Percentiles rank a stretch among this genome's conserved stretches.
Evolutionary conservation across 2,329 filamentous ascomycete species (phyloP).

Genomic region (Catunica adiposa): DNA sequence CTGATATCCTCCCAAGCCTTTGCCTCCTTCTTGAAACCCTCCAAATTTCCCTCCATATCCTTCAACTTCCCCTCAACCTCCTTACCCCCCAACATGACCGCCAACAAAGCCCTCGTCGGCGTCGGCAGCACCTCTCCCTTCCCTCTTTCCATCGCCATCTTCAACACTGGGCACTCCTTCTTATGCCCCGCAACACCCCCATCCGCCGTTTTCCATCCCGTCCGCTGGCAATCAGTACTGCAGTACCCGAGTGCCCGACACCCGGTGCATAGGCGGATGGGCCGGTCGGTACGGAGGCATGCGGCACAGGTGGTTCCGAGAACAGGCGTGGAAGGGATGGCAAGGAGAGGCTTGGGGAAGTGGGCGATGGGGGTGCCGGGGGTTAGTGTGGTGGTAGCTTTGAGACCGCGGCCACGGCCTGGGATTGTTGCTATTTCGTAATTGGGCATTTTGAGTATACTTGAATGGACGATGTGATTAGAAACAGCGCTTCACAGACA

Average conservation of each 20-base stretch:
- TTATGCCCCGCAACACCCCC: conserved; percentile 26
- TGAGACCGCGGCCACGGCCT: conserved; percentile 28
- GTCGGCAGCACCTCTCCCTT: conserved; percentile 30
- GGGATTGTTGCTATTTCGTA: conserved; percentile 2
- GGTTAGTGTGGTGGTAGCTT: conserved; percentile 25
- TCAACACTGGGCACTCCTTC: conserved; percentile 34
- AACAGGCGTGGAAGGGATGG: conserved; percentile 30
- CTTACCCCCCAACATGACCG: conserved; percentile 28
- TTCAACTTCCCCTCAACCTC: conserved; percentile 22
- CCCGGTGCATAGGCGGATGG: conserved; percentile 29
- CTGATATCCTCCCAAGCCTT: conserved; percentile 31
- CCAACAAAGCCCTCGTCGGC: conserved; percentile 36
- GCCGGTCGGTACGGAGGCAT: conserved; percentile 26
- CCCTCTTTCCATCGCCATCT: conserved; percentile 24
- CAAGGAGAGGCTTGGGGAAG: conserved; percentile 29
- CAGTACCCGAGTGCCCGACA: conserved; percentile 42
- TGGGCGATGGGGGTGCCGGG: conserved; percentile 31
- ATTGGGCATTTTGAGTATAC: conserved; percentile 3
- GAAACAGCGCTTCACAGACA: background rate
- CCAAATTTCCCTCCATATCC: conserved; percentile 31
- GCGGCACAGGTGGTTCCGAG: conserved; percentile 30
- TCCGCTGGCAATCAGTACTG: conserved; percentile 33
- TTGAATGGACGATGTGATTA: background rate
- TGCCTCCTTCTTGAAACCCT: conserved; percentile 22
- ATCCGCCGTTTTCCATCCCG: conserved; percentile 29